phyloP scores from a whole-genome alignment of 257 asterid species.

The Thymus mandschuricus region DNA sequence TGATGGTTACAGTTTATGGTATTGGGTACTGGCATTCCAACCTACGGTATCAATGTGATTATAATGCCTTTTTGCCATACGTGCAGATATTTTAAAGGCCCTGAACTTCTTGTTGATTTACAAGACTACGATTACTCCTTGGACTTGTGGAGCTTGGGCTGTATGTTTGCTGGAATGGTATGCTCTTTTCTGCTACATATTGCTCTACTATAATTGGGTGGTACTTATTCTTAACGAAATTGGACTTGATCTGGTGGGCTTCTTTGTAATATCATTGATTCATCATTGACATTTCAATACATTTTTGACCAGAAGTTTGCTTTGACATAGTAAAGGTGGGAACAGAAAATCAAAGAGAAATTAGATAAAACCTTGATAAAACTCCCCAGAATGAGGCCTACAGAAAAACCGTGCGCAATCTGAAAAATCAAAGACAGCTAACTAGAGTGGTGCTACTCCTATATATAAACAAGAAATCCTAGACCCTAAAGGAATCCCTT shows the following conservation, averaged over 20 bases:
- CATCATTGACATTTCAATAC: conserved; percentile 7
- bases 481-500: too few species aligned
- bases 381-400: too few species aligned
- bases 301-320: background rate
- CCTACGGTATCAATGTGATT: background rate
- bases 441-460: too few species aligned
- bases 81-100: conserved; percentile 74
- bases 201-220: background rate
- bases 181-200: conserved; percentile 11
- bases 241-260: conserved; percentile 18
- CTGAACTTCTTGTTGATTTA: conserved; percentile 95
- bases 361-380: too few species aligned
- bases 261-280: conserved; percentile 11
- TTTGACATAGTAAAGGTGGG: too few species aligned
- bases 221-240: conserved; percentile 11
- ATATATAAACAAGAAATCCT: too few species aligned
- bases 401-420: too few species aligned
- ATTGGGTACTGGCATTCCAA: background rate
- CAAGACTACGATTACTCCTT: conserved; percentile 97
- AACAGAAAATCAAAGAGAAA: too few species aligned
- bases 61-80: conserved; percentile 18
- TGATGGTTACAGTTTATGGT: conserved; percentile 9
- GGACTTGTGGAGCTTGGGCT: conserved; percentile 93
- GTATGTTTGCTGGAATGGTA: conserved; percentile 96
- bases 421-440: too few species aligned